Evolutionary conservation across 2,329 filamentous ascomycete genomes (phyloP).

Genomic region (Emericellopsis cladophorae): DNA sequence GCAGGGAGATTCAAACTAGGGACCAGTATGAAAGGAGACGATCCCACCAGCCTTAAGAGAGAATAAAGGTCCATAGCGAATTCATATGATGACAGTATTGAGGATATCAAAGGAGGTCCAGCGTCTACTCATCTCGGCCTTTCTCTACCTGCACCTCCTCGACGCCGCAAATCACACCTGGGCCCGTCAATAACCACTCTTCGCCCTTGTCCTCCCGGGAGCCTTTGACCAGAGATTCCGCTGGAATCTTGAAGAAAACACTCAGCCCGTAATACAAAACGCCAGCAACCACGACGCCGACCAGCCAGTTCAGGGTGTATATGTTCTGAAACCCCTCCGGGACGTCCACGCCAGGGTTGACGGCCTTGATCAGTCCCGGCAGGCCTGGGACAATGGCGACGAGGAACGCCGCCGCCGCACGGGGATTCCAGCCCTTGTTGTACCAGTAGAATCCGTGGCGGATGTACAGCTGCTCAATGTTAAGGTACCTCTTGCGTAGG

Average conservation of each 20-base stretch:
- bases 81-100: no score
- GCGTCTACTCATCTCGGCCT: neutral
- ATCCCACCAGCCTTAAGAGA: no score
- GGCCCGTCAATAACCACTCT: constrained; percentile 3
- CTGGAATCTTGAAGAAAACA: constrained; percentile 1
- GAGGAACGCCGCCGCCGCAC: constrained; percentile 15
- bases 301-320: constrained; percentile 11
- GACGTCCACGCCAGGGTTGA: constrained; percentile 6
- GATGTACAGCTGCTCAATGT: constrained; percentile 22
- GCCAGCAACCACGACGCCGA: constrained; percentile 5
- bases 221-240: constrained; percentile 1
- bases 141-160: constrained; percentile 1
- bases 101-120: neutral
- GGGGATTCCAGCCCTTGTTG: constrained; percentile 14
- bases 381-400: constrained; percentile 14
- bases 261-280: constrained; percentile 5
- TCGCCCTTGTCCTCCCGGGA: constrained; percentile 2
- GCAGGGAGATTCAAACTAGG: neutral
- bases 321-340: constrained; percentile 7
- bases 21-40: neutral
- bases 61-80: no score
- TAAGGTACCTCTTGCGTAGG: constrained; percentile 18
- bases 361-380: constrained; percentile 8
- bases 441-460: constrained; percentile 18
- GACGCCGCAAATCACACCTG: neutral